These are phyloP conservation scores for Tricholoma saponaceum DNA, from an alignment of 768 basidiomycete genomes.

Conservation along the genomic window DNA sequence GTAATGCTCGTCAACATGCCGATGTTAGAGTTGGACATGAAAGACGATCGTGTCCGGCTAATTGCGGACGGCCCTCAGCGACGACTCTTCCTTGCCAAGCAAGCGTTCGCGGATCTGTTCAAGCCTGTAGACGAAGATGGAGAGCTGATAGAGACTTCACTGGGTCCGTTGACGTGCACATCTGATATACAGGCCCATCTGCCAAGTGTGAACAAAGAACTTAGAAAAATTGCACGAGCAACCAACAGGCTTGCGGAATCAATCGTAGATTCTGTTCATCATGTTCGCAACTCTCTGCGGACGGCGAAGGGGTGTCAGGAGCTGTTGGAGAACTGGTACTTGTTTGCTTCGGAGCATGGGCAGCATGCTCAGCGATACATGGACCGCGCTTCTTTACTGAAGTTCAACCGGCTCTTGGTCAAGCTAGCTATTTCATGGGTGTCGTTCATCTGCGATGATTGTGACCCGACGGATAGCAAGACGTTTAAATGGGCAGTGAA, in stretches of 20 bases:
- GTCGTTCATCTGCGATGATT: conserved; percentile 97
- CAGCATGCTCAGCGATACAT: conserved; percentile 86
- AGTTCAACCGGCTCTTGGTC: conserved; percentile 82
- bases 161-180: conserved; percentile 45
- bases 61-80: conserved; percentile 86
- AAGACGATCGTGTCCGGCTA: conserved; percentile 86
- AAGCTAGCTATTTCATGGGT: conserved; percentile 96
- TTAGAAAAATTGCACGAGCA: conserved; percentile 86
- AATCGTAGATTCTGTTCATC: conserved; percentile 88
- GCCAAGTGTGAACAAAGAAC: conserved; percentile 82
- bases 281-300: conserved; percentile 68
- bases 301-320: conserved; percentile 71
- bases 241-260: conserved; percentile 89
- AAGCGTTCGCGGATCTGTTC: conserved; percentile 67
- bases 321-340: conserved; percentile 88
- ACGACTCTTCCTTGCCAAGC: conserved; percentile 72
- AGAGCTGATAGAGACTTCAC: conserved; percentile 39
- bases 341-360: conserved; percentile 95
- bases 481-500: conserved; percentile 99
- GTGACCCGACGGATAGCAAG: conserved; percentile 90
- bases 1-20: conserved; percentile 77
- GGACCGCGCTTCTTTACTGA: conserved; percentile 64
- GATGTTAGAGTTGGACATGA: conserved; percentile 74
- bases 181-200: conserved; percentile 88
- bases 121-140: conserved; percentile 60